These are phyloP conservation scores for Lyophyllum shimeji DNA, from an alignment of 768 basidiomycete genomes.

Conservation along the genomic window DNA sequence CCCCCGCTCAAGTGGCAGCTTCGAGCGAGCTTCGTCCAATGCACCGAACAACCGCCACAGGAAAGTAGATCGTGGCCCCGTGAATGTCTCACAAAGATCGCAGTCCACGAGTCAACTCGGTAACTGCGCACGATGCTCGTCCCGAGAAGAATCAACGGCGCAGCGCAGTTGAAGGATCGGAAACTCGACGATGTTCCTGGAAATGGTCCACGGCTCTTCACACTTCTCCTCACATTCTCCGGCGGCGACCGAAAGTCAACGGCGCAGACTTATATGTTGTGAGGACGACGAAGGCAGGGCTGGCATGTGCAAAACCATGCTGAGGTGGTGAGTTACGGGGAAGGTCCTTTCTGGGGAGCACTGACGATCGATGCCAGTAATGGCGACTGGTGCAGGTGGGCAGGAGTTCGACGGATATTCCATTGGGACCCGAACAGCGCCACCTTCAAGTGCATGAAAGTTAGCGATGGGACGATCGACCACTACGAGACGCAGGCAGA, in stretches of 20 bases:
- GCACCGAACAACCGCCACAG: slow-evolving; percentile 9
- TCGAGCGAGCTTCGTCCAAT: slow-evolving; percentile 28
- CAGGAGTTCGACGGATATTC: slow-evolving; percentile 55
- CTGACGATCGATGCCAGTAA: slow-evolving; percentile 21
- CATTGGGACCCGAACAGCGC: slow-evolving; percentile 43
- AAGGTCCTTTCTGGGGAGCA: not conserved
- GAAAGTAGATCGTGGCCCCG: not conserved
- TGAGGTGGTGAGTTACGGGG: slow-evolving; percentile 37
- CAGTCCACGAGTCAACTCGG: not conserved
- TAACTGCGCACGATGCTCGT: not conserved
- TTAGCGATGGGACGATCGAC: slow-evolving; percentile 36
- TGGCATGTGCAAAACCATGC: slow-evolving; percentile 52
- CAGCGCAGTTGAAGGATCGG: not conserved
- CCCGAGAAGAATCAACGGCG: not conserved
- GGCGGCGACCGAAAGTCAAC: slow-evolving; percentile 38
- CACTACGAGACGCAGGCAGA: slow-evolving; percentile 49
- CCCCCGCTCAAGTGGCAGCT: slow-evolving; percentile 55
- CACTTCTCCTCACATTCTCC: too few relatives aligned
- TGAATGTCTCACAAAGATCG: not conserved
- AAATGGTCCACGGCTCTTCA: too few relatives aligned
- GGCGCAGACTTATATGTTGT: slow-evolving; percentile 58
- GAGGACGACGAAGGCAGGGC: slow-evolving; percentile 46
- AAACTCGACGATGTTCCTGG: too few relatives aligned
- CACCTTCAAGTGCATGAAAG: slow-evolving; percentile 41
- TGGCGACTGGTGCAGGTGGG: slow-evolving; percentile 57